Base-by-base conservation (phyloP, 208 protist genomes). In the Acanthamoeba castellanii region DNA sequence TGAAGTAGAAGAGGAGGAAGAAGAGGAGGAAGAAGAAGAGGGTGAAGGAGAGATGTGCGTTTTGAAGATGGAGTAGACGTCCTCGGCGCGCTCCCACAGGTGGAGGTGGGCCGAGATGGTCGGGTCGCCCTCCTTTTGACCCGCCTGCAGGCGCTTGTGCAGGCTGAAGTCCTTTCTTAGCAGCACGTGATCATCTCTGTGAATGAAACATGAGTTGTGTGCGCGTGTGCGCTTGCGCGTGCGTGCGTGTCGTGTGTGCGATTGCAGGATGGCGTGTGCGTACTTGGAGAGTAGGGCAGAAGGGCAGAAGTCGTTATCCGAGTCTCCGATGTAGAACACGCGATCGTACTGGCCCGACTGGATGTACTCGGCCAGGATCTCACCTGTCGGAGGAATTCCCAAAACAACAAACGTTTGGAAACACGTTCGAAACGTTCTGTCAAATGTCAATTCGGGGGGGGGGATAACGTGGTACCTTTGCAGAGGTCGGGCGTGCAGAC, bases 301-400 rank as follows among this genome's bases (percentile, higher is more conserved):
- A 34, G 84, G 84, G 30, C 84, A 91, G 47, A 91, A 91, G 55
- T 91, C 84, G 59, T 91, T 91, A 16, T 64, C 59, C 30, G 84
- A 91, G 84, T 91, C 84, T 22, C 84, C 84, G 37, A 91, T 91
- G 84, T 91, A 91, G 42, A 91, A 91, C 84, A 91, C 84, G 4
- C 59, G 25, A 32, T 50, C 59, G 32, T 91, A 91, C 37, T 91
- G 50, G 18, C 76, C 76, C 76, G 76, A 85, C 27, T 34, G 32
- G 34, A 85, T 85, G 76, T 85, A 85, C 22, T 57, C 47, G 20
- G 76, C 20, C 76, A 85, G 27, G 13, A 85, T 85, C 47, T 50
- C 76, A 6, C 76, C 76, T 85, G 47, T 52, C 7, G 1, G 14
- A 18, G 3, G 50, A 68, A 68, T 18, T 82, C 20, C 47, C n/a